Evolutionary conservation across 345 rosid species (phyloP), one percentile per base, ranked within the genome.

Genomic region (Excoecaria cochinchinensis): DNA sequence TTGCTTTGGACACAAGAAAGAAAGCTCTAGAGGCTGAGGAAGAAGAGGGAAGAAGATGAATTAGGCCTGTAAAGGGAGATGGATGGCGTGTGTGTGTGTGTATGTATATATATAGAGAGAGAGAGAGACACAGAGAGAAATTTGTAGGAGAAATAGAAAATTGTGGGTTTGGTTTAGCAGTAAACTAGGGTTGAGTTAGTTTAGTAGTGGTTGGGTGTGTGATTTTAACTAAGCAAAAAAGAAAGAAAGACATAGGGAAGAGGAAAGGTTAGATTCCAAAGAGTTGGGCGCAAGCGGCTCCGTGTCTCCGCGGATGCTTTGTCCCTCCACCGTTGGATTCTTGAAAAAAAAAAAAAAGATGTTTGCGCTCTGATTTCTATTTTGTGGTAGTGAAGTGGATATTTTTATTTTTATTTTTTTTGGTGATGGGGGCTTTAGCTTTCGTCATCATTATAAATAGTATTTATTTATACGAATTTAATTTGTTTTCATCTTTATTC

Each of bases 231-330:
- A 11, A 3, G 25, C 1, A 57, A 57, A 17, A 14, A 3, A 3
- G 14, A 14, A 22, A 65, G 59, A 24, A 51, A 13, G 46, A 70
- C 36, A 50, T 1, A 42, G 17, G 64, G 57, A 70, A 69, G 22
- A 62, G 22, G 62, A 56, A 39, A 64, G 82, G 74, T 75, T 67
- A 79, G 87, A 95, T 90, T 91, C 99, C 97, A 87, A 89, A 79
- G 87, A 78, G 81, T 73, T 91, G 91, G 97, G 92, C 84, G 78
- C 55, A 67, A 85, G 89, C 99, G 95, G 96, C 90, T 92, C 91
- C 97, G 94, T 88, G 92, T 95, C 86, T 89, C 97, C 98, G 99
- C 99, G 86, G 67, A 82, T 85, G 89, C 88, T 81, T 81, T 82
- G 74, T 84, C 80, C 74, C 91, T 86, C 86, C 84, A 65, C 97